Conservation (phyloP, 2,329 filamentous ascomycete genomes). For the Epichloe elymi region DNA sequence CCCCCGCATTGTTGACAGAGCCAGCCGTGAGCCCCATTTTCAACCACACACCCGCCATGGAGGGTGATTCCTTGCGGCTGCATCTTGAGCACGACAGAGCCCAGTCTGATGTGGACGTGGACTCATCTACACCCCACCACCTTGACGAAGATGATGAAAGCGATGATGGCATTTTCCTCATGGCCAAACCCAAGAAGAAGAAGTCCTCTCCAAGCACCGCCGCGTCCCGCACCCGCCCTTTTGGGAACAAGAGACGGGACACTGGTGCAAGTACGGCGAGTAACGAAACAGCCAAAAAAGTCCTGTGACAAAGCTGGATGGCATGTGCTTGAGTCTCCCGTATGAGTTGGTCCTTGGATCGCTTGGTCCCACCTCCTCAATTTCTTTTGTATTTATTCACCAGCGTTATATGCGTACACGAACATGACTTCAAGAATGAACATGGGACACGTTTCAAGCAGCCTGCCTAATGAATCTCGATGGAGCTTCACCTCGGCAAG, state of each 20-base stretch:
- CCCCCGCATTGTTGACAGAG: conserved; percentile 37
- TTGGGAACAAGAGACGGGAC: conserved; percentile 35
- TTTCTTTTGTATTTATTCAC: conserved; percentile 4
- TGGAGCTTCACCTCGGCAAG: neutral
- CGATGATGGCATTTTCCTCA: conserved; percentile 40
- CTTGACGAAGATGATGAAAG: conserved; percentile 35
- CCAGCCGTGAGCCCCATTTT: conserved; percentile 28
- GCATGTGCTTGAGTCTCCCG: neutral
- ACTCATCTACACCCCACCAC: conserved; percentile 5
- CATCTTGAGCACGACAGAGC: conserved; percentile 13
- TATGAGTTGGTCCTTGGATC: neutral
- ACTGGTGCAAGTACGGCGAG: conserved; percentile 49
- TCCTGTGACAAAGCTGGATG: no score
- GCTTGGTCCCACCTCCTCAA: neutral
- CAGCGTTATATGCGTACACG: conserved; percentile 8
- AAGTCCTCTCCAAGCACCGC: conserved; percentile 16
- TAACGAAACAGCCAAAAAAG: conserved; percentile 53
- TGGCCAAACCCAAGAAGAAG: conserved; percentile 40
- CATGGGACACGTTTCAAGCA: neutral
- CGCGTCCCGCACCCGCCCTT: conserved; percentile 14
- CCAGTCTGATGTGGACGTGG: conserved; percentile 1
- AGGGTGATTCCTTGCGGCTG: conserved; percentile 18
- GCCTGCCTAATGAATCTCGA: neutral
- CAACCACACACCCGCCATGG: conserved; percentile 19
- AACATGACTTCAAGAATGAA: neutral